Base-by-base conservation (phyloP, 1,284 basidiomycete species). In the Polyporus tsugae region DNA sequence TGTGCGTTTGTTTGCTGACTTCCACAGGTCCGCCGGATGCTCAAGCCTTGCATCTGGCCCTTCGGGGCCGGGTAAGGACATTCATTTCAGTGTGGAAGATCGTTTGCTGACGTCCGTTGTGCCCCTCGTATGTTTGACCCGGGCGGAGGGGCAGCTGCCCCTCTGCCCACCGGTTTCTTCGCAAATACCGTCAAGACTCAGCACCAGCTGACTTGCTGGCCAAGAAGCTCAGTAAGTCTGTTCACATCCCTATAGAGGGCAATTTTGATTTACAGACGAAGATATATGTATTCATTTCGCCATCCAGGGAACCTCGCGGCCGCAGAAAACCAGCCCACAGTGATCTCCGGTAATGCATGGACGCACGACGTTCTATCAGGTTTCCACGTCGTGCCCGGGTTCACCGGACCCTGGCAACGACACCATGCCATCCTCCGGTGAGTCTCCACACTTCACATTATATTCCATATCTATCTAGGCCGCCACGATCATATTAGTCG, bases 141-240 rank as follows among this genome's bases (percentile, higher is more conserved):
- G 29, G 52, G 29, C 17, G 15, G 55, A 38, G 35, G 29, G 52
- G 29, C 17, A 19, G 2, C 15, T 55, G 11, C 52, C 52, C 15
- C 52, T 55, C 52, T 55, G 29, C 29, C 52, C 33, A 35, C 15
- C 15, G 17, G 29, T 35, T 9, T 10, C 13, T 19, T 55, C 17
- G 29, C 15, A 6, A 55, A 29, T 6, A 33, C 29, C 17, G 29
- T 55, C 29, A 55, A 53, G 29, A 17, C 52, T 25, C 46, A 13
- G 25, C 46, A 4, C 46, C 46, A 49, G 46, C 22, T 49, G 46
- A 25, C 22, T 13, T n/a, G 17, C 46, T 49, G 22, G 46, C 46
- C 22, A 49, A 49, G 46, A 49, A 49, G 46, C 46, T 49, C 46
- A 49, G 46, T 49, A 49, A 25, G 46, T 49, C 22, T 22, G 22